phyloP scores from a whole-genome alignment of 2,329 filamentous ascomycete species.

The Didymella sp. region DNA sequence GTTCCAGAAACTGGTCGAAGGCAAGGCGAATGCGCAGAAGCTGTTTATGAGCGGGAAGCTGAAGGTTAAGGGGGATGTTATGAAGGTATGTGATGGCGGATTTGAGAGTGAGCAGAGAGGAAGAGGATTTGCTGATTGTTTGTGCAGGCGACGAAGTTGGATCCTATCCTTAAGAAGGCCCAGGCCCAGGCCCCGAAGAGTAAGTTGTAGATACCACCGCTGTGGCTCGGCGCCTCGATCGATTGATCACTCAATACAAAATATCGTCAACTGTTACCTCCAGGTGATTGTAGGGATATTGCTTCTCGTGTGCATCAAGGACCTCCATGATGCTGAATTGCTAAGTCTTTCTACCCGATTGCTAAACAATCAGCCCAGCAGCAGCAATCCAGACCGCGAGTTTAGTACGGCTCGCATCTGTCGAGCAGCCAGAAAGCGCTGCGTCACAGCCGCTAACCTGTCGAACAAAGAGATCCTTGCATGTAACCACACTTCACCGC shows the following conservation, averaged over 20 bases:
- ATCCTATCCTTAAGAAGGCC: slow-evolving; percentile 69
- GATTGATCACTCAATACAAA: neutral
- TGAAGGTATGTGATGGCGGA: slow-evolving; percentile 68
- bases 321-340: no score
- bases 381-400: no score
- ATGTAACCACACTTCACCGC: no score
- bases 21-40: slow-evolving; percentile 92
- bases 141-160: slow-evolving; percentile 80
- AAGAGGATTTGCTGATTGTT: neutral
- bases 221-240: neutral
- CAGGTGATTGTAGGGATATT: neutral
- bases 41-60: slow-evolving; percentile 98
- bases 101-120: neutral
- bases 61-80: slow-evolving; percentile 97
- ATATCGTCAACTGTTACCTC: neutral
- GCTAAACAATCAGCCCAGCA: no score
- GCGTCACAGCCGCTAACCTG: no score
- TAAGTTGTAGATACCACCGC: slow-evolving; percentile 43
- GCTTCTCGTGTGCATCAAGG: no score
- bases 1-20: slow-evolving; percentile 81
- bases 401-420: no score
- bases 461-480: no score
- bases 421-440: no score
- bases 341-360: no score
- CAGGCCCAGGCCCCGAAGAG: slow-evolving; percentile 39